Evolutionary conservation across 345 rosid species (phyloP).

Genomic region (Orychophragmus violaceus): DNA sequence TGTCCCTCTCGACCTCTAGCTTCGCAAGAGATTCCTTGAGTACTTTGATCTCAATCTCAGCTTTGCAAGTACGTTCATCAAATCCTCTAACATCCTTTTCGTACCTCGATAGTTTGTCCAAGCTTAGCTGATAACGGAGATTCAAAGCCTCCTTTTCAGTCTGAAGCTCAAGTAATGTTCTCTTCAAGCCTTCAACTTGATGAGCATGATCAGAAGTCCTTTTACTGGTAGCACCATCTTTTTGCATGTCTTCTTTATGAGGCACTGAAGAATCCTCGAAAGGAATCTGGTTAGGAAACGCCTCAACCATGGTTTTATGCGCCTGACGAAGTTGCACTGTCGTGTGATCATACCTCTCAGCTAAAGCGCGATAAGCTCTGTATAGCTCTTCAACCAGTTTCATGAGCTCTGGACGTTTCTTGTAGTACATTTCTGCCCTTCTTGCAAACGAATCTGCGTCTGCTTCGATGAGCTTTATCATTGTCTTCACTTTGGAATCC

Average conservation of each 20-base stretch:
- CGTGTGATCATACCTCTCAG: conserved; percentile 96
- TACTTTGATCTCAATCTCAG: conserved; percentile 62
- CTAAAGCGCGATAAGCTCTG: conserved; percentile 96
- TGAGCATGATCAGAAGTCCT: conserved; percentile 30
- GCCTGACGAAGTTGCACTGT: conserved; percentile 83
- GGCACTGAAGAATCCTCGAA: conserved; percentile 42
- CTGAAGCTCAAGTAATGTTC: conserved; percentile 56
- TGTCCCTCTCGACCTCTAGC: conserved; percentile 69
- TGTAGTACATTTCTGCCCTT: conserved; percentile 98
- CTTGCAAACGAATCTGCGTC: conserved; percentile 99
- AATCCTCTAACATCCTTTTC: conserved; percentile 56
- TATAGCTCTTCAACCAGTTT: conserved; percentile 94
- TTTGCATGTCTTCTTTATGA: conserved; percentile 34
- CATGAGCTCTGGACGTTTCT: conserved; percentile 98
- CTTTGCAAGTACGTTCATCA: conserved; percentile 67
- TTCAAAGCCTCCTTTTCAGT: conserved; percentile 63
- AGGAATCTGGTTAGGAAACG: conserved; percentile 85
- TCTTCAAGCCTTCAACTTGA: conserved; percentile 49
- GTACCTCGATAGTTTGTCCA: conserved; percentile 58
- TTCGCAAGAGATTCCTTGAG: conserved; percentile 63
- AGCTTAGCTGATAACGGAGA: conserved; percentile 53
- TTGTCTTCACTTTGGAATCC: conserved; percentile 87
- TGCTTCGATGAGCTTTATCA: conserved; percentile 97
- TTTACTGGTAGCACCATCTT: conserved; percentile 30
- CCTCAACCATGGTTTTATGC: conserved; percentile 79